These are phyloP conservation scores for Populus tremula DNA, from an alignment of 345 rosid species.

Conservation along the genomic window DNA sequence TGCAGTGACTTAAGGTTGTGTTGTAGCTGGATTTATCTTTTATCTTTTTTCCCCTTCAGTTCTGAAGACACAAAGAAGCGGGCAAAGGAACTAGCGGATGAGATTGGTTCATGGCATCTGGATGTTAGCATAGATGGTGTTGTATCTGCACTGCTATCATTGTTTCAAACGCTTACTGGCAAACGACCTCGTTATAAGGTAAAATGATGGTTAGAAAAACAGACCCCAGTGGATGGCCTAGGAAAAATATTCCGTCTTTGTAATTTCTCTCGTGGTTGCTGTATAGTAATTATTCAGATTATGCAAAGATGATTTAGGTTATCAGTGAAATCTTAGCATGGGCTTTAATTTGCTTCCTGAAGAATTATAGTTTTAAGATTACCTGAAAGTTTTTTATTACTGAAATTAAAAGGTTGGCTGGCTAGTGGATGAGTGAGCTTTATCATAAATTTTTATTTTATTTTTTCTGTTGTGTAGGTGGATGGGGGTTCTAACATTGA, in stretches of 20 bases:
- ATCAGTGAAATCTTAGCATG: not conserved
- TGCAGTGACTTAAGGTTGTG: not conserved
- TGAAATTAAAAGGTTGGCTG: not conserved
- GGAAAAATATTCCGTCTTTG: not conserved
- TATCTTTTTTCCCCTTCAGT: slow-evolving; percentile 37
- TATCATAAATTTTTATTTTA: not conserved
- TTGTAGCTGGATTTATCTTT: not conserved
- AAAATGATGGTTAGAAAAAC: not conserved
- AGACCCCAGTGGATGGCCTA: not conserved
- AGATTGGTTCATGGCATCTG: slow-evolving; percentile 96
- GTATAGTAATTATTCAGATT: not conserved
- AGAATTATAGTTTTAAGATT: not conserved
- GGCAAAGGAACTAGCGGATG: slow-evolving; percentile 78
- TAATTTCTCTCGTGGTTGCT: not conserved
- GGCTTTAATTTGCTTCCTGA: not conserved
- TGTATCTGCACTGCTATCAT: slow-evolving; percentile 68
- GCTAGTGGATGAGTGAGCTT: not conserved
- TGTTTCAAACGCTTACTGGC: slow-evolving; percentile 84
- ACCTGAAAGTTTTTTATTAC: not conserved
- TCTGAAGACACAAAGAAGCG: slow-evolving; percentile 64
- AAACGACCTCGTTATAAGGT: slow-evolving; percentile 83
- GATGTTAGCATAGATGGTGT: slow-evolving; percentile 77
- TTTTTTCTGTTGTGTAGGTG: slow-evolving; percentile 42
- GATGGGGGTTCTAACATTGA: slow-evolving; percentile 92
- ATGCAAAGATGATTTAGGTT: not conserved